phyloP scores from a whole-genome alignment of 257 asterid genomes.

The Cordia subcordata region DNA sequence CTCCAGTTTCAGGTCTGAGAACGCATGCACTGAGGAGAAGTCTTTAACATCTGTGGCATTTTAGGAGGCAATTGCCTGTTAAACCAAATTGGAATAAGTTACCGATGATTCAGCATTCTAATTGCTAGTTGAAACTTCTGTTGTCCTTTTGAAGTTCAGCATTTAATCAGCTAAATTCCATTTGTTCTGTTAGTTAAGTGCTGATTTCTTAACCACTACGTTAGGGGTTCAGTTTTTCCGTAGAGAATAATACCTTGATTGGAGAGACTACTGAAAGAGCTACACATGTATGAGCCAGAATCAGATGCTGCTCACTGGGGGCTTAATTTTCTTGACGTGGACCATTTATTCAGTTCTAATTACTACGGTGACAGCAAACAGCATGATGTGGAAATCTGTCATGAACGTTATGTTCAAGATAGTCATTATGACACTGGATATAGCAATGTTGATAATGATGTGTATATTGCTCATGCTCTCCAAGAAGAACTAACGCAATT shows the following conservation, averaged over 20 bases:
- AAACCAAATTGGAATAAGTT: no score
- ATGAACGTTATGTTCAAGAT: slow-evolving; percentile 54
- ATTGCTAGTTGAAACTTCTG: no score
- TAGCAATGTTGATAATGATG: slow-evolving; percentile 45
- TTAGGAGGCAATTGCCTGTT: no score
- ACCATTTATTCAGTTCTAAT: slow-evolving; percentile 61
- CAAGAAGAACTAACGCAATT: slow-evolving; percentile 64
- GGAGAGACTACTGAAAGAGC: slow-evolving; percentile 18
- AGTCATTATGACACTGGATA: slow-evolving; percentile 25
- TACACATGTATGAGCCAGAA: slow-evolving; percentile 63
- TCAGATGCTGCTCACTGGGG: slow-evolving; percentile 63
- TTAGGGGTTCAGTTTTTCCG: neutral
- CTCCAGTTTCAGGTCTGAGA: no score
- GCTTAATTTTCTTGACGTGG: slow-evolving; percentile 47
- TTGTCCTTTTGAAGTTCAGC: no score
- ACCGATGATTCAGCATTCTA: no score
- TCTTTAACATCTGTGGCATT: no score
- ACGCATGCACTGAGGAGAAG: no score
- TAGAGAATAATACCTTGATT: neutral
- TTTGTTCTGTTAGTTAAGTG: no score
- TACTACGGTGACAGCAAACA: slow-evolving; percentile 71
- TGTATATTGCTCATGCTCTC: slow-evolving; percentile 50
- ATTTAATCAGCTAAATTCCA: no score
- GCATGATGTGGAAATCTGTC: slow-evolving; percentile 64
- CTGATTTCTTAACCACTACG: no score